Base-by-base conservation (phyloP, 768 basidiomycete genomes). In the Auricularia sp. region DNA sequence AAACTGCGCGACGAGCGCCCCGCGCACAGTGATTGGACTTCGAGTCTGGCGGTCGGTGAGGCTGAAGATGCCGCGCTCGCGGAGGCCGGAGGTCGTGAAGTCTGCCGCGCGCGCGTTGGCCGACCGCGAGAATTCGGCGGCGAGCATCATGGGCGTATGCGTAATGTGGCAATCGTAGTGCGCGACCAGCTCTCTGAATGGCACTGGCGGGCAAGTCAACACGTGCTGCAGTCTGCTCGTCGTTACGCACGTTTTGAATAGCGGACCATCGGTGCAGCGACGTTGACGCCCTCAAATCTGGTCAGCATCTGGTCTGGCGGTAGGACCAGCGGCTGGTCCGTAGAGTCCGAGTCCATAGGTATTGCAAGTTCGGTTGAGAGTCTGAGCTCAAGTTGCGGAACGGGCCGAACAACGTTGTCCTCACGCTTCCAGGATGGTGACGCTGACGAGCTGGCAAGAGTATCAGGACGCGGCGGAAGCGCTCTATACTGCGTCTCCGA, bases 391-490 rank as follows among this genome's bases (percentile, higher is more conserved):
- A 42, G 39, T 42, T 42, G 39, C 39, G 39, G 39, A 42, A 14
- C 39, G 39, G 3, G 39, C 39, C 39, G 39, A 42, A 14, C 39
- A 42, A 42, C 39, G 39, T 42, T 42, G 39, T 42, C 39, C 39
- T 42, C 39, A 0, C 39, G 39, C 39, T 8, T 42, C 39, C 39
- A 42, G 39, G 56, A 91, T 92, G 91, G 90, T 92, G 69, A 94
- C 91, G 82, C 90, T 94, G 79, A 81, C 83, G 69, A 88, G 87
- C 76, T 94, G 92, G 92, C 89, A 91, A 77, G 87, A 92, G 71
- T 92, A 83, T 77, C 90, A 92, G 77, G 86, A 93, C 77, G 92
- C 92, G 34, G 93, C 94, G 68, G 92, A 93, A 75, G 85, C 80
- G 8, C 79, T 97, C 63, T 98, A 97, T 74, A 76, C 81, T 62